Percentiles rank a stretch among this genome's conserved stretches.
Conservation (phyloP, 441 rosid species). For the Adansonia grandidieri region DNA sequence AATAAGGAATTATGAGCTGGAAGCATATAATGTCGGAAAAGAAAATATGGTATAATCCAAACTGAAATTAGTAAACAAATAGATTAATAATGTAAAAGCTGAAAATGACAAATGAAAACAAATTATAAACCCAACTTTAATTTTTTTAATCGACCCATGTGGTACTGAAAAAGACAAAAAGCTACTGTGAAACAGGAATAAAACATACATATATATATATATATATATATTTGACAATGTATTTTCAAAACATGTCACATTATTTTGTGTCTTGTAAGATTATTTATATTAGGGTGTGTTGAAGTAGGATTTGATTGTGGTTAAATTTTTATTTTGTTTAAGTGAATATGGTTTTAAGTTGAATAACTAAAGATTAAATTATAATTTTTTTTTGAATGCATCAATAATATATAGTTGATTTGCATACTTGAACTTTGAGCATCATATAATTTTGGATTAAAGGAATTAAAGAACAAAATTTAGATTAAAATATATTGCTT, state of each 20-base stretch:
- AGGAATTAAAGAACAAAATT: not conserved
- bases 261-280: not conserved
- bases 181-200: not conserved
- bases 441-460: not conserved
- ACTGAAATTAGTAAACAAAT: not conserved
- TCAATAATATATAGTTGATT: too few species aligned
- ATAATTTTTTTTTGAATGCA: too few species aligned
- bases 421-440: too few species aligned
- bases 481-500: too few species aligned
- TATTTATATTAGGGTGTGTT: not conserved
- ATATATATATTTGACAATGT: slow-evolving; percentile 14
- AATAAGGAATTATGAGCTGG: slow-evolving; percentile 38
- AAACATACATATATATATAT: not conserved
- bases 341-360: too few species aligned
- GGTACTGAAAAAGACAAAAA: slow-evolving; percentile 22
- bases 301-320: slow-evolving; percentile 7
- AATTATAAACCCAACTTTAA: slow-evolving; percentile 14
- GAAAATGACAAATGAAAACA: slow-evolving; percentile 31
- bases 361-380: not conserved
- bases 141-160: not conserved
- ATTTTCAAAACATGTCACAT: slow-evolving; percentile 25
- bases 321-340: too few species aligned
- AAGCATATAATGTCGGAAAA: slow-evolving; percentile 9
- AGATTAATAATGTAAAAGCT: slow-evolving; percentile 19
- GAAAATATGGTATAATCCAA: not conserved